Evolutionary conservation across 2,329 filamentous ascomycete species (phyloP).

Genomic region (Huntiella bhutanensis): DNA sequence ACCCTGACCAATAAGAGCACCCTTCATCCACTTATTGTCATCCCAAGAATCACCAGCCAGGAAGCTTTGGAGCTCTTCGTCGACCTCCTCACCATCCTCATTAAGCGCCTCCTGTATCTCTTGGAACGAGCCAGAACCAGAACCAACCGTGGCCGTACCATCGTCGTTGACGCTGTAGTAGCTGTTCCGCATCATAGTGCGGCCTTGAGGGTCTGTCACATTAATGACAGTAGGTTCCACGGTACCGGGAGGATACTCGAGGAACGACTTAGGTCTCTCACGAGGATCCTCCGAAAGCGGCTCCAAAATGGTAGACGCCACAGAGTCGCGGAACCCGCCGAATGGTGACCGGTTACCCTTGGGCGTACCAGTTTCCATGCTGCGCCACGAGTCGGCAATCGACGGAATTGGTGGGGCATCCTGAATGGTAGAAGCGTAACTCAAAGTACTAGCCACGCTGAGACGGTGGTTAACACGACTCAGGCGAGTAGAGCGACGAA

Average conservation of each 20-base stretch:
- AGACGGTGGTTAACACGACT: conserved; percentile 86
- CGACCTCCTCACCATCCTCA: conserved; percentile 79
- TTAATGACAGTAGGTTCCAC: conserved; percentile 50
- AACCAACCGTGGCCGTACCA: conserved; percentile 25
- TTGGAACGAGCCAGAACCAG: conserved; percentile 54
- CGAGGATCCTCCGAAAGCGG: conserved; percentile 84
- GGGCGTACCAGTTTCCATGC: conserved; percentile 14
- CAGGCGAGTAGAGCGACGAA: conserved; percentile 73
- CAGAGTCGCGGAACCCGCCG: conserved; percentile 60
- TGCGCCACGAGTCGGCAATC: conserved; percentile 86
- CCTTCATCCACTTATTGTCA: conserved; percentile 98
- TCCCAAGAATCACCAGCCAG: conserved; percentile 86
- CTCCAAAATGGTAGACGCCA: conserved; percentile 74
- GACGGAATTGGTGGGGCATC: conserved; percentile 91
- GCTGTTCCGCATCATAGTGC: conserved; percentile 44
- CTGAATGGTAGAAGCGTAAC: conserved; percentile 76
- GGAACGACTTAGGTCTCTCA: conserved; percentile 73
- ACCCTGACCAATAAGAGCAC: conserved; percentile 86
- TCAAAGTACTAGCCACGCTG: conserved; percentile 84
- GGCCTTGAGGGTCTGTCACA: conserved; percentile 60
- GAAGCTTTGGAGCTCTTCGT: conserved; percentile 79
- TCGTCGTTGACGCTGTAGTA: conserved; percentile 57
- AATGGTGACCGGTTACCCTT: conserved; percentile 25
- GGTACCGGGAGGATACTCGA: conserved; percentile 63
- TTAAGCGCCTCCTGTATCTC: conserved; percentile 71